phyloP scores from a whole-genome alignment of 352 stramenopile genomes.

The Phytophthora hibernalis region DNA sequence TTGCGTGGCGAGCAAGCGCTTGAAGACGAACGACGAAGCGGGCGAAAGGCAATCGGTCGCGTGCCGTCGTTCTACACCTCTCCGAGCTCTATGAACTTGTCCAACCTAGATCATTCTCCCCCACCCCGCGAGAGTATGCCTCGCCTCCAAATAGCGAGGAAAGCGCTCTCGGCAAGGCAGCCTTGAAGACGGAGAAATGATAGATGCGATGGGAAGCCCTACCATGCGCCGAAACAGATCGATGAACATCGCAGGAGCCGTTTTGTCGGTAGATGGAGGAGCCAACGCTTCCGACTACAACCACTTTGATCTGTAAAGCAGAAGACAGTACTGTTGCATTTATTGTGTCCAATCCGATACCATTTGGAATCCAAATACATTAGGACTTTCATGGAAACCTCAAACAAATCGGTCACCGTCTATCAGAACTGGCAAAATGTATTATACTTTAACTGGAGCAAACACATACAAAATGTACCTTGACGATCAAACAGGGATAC shows the following conservation, averaged over 20 bases:
- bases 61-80: slow-evolving; percentile 91
- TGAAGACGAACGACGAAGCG: slow-evolving; percentile 76
- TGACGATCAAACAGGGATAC: no score
- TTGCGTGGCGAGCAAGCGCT: slow-evolving; percentile 83
- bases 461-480: no score
- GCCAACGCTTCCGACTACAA: slow-evolving; percentile 43
- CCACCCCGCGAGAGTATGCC: slow-evolving; percentile 21
- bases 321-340: no score
- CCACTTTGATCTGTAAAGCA: slow-evolving; percentile 53
- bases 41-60: slow-evolving; percentile 75
- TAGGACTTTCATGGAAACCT: no score
- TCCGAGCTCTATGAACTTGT: slow-evolving; percentile 85
- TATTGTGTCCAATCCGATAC: no score
- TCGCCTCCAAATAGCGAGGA: slow-evolving; percentile 22
- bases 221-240: slow-evolving; percentile 77
- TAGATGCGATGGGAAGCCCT: slow-evolving; percentile 23
- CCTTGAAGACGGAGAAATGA: slow-evolving; percentile 34
- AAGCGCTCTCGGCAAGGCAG: slow-evolving; percentile 32
- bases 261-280: slow-evolving; percentile 81
- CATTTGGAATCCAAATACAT: no score
- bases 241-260: slow-evolving; percentile 82
- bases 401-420: no score
- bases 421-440: no score
- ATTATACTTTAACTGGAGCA: no score
- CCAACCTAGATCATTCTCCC: slow-evolving; percentile 65